Base-by-base conservation (phyloP, 2,329 filamentous ascomycete species). In the Ceratocystis papillata region DNA sequence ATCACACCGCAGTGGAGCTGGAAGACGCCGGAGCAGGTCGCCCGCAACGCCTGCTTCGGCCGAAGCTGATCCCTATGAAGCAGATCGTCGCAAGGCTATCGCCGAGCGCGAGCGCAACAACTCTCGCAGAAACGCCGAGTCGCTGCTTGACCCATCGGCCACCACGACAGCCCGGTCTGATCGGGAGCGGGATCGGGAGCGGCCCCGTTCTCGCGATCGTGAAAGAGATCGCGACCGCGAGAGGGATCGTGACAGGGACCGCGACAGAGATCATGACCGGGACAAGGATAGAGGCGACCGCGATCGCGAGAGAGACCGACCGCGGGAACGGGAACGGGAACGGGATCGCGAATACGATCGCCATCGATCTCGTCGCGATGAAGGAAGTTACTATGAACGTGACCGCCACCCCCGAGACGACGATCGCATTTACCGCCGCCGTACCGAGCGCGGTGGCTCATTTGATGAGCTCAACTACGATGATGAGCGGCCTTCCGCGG, bases 71-170 rank as follows among this genome's bases (percentile, higher is more conserved):
- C 85, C 90, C 22, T 99, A 99, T 75, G 94, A 97, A 76, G 94
- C 92, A 68, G 94, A 99, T 74, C 86, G 94, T 70, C 88, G 91
- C 72, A 94, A 93, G 75, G 93, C 93, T 55, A 92, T 94, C 73
- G 91, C 92, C 67, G 92, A 96, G 73, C 87, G 95, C 61, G 95
- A 97, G 77, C 88, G 92, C 70, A 92, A 95, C 71, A 95, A 96
- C 77, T 65, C 66, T 45, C 66, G 66, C 25, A 62, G 66, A 59
- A 67, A 67, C 45, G 66, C 66, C 12, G 66, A 67, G 33, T 67
- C 66, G 22, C 59, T 67, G 6, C 66, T 67, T 50, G 66, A 67
- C 44, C 28, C 65, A 7, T 41, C 33, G 5, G 46, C 59, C 33
- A 10, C 46, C 6, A 41, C 77, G 0, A 77, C 79, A 1, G 71